Evolutionary conservation across 202 grass and related monocot genomes (phyloP), one percentile per base, ranked within the genome.

Genomic region (Eragrostis tef): DNA sequence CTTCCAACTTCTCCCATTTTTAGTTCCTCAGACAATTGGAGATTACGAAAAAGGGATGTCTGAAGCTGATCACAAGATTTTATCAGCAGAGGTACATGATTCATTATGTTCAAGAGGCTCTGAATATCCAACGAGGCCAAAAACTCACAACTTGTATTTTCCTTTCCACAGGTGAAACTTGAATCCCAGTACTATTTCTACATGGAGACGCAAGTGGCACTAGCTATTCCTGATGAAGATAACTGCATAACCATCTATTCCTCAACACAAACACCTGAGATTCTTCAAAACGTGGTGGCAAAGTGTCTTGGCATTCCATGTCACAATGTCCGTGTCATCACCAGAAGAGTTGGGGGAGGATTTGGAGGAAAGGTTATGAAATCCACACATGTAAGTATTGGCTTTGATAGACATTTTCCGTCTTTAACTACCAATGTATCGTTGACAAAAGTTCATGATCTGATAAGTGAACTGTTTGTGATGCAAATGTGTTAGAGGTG

Each of bases 161-260:
- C 21, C 0, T 75, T 65, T 59, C 2, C 21, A 67, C 77, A 95
- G 93, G 90, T 95, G 67, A 90, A 95, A 31, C 89, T 95, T 81
- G 93, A 82, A 66, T 95, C 93, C 13, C 93, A 94, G 5, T 94
- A 94, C 70, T 90, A 76, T 70, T 94, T 94, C 59, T 94, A 94
- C 82, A 88, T 95, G 93, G 93, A 94, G 61, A 87, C 93, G 11
- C 90, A 95, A 19, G 63, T 65, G 0, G 76, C 87, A 0, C 29
- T 95, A 36, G 93, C 87, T 60, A 36, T 92, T 74, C 93, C 93
- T 2, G 93, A 95, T 47, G 93, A 95, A 83, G 93, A 95, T 61
- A 90, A 90, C 27, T 95, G 93, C 26, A 88, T 95, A 50, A 89
- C 86, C 12, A 46, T 95, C 27, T 95, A 92, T 27, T 43, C 51